Evolutionary conservation across 495 filamentous ascomycete species (phyloP), one percentile per base, ranked within the genome.

Genomic region (Tuber aestivum): DNA sequence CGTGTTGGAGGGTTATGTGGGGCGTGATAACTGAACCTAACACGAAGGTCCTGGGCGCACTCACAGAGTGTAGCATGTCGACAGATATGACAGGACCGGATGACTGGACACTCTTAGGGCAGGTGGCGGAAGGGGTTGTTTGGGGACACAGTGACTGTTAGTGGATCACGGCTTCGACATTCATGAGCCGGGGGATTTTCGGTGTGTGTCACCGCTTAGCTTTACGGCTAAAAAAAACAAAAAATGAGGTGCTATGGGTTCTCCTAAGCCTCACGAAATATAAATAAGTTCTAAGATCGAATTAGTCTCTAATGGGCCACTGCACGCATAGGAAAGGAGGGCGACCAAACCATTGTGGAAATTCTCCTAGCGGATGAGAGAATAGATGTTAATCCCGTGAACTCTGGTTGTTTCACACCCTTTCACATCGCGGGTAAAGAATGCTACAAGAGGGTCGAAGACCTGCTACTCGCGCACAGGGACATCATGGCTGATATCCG

Each of bases 101-200:
- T n/a, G 56, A 32, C 3, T 65, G 56, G n/a, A 65, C 56, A 12
- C 56, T 32, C 56, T 32, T 65, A 27, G 56, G 56, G 56, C n/a
- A 32, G 56, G 56, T 27, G 56, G 56, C n/a, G 10, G 56, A 65
- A 9, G 18, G 56, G 56, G 56, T 27, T 32, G 56, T 65, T 14
- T 65, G 56, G 56, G 32, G 56, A 65, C n/a, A 32, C 3, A 32
- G n/a, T 32, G 27, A 14, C 56, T 65, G 56, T 12, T 65, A 16
- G 56, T 65, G 10, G 56, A n/a, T 65, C 56, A 65, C n/a, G 56
- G 56, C 56, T 65, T 65, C 27, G 27, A 65, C n/a, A 65, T 65
- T 7, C 27, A 65, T 32, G 10, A 32, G 27, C 56, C 56, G n/a
- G 56, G 56, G 27, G 32, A 32, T 32, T 14, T 10, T 14, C 56